Evolutionary conservation across 176 grass and related monocot genomes (phyloP).

Genomic region (Eleusine coracana): DNA sequence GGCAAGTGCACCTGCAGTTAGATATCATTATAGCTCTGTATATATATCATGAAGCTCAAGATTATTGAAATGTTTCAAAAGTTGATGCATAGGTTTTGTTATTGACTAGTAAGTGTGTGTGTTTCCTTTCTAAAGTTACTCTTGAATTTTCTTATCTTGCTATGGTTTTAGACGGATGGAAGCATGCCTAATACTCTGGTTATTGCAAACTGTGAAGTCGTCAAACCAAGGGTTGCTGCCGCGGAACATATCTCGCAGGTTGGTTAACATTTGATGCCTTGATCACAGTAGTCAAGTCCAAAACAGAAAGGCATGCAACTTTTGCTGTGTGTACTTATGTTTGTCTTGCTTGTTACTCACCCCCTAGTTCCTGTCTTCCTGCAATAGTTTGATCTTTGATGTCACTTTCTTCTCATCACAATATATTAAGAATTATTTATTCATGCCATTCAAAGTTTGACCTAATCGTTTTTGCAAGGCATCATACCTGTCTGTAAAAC

Average conservation of each 20-base stretch:
- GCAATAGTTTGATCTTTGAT: slow-evolving; percentile 6
- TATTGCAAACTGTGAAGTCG: slow-evolving; percentile 87
- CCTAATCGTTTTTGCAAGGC: not conserved
- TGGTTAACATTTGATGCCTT: slow-evolving; percentile 31
- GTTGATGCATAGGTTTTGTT: slow-evolving; percentile 25
- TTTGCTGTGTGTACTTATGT: not conserved
- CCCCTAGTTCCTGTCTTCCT: not conserved
- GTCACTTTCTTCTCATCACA: not conserved
- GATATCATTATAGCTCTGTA: not conserved
- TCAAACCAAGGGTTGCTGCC: slow-evolving; percentile 80
- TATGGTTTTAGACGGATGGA: slow-evolving; percentile 77
- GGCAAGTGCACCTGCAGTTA: slow-evolving; percentile 41
- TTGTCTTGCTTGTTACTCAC: not conserved
- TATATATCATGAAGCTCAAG: not conserved
- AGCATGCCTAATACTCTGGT: slow-evolving; percentile 81
- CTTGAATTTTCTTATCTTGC: slow-evolving; percentile 10
- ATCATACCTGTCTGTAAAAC: not conserved
- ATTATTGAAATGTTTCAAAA: slow-evolving; percentile 3
- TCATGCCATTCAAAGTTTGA: not conserved
- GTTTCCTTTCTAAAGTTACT: slow-evolving; percentile 28
- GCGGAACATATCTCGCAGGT: slow-evolving; percentile 92
- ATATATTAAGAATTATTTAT: not conserved
- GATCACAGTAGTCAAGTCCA: not conserved
- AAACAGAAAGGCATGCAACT: slow-evolving; percentile 13
- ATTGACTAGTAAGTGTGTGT: not conserved